Percentiles rank a stretch among this genome's conserved stretches.
Conservation (phyloP, 805 yeast genomes). For the Kluyveromyces nonfermentans region DNA sequence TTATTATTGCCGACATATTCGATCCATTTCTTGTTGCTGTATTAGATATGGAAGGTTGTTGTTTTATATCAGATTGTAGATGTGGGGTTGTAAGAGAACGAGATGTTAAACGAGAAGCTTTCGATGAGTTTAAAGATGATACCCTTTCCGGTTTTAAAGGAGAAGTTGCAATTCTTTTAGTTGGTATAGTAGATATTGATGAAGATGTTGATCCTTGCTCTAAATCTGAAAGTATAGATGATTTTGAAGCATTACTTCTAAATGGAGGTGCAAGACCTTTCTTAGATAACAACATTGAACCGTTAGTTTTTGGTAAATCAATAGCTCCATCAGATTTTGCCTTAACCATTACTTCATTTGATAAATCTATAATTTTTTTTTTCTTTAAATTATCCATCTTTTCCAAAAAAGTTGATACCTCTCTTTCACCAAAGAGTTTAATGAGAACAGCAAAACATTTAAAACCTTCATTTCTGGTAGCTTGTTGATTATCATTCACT, state of each 20-base stretch:
- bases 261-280: slow-evolving; percentile 4
- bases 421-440: slow-evolving; percentile 74
- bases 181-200: slow-evolving; percentile 38
- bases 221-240: slow-evolving; percentile 5
- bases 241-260: slow-evolving; percentile 8
- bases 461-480: slow-evolving; percentile 69
- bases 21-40: slow-evolving; percentile 13
- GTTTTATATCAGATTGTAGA: neutral
- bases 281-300: neutral
- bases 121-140: slow-evolving; percentile 29
- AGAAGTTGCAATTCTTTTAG: slow-evolving; percentile 62
- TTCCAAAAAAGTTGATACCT: slow-evolving; percentile 44
- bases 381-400: slow-evolving; percentile 70
- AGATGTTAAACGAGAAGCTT: slow-evolving; percentile 32
- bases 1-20: neutral
- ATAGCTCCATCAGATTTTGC: neutral
- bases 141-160: slow-evolving; percentile 39
- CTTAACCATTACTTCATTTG: slow-evolving; percentile 25
- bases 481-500: slow-evolving; percentile 76
- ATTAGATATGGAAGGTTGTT: slow-evolving; percentile 4
- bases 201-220: slow-evolving; percentile 3
- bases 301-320: neutral
- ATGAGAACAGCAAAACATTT: slow-evolving; percentile 71
- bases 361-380: slow-evolving; percentile 54
- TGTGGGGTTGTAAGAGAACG: slow-evolving; percentile 14